Evolutionary conservation across 345 rosid species (phyloP).

Genomic region (Salix koriyanagi): DNA sequence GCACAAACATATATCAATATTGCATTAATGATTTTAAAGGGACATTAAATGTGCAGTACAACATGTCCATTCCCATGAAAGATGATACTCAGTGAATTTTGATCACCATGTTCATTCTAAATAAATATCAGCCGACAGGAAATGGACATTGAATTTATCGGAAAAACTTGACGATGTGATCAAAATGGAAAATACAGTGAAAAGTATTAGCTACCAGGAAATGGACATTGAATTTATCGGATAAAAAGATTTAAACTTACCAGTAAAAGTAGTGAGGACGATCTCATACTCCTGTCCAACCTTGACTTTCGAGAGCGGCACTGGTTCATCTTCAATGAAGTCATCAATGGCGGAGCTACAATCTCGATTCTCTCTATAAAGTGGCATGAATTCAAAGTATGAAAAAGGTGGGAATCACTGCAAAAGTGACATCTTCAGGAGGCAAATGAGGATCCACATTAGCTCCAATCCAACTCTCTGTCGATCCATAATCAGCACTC

Average conservation of each 20-base stretch:
- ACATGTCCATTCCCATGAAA: not conserved
- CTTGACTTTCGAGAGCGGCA: conserved; percentile 68
- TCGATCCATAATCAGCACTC: conserved; percentile 88
- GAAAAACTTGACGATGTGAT: too few species aligned
- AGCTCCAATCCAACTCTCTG: conserved; percentile 96
- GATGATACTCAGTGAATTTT: not conserved
- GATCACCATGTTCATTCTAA: not conserved
- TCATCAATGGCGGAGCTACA: conserved; percentile 30
- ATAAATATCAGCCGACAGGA: not conserved
- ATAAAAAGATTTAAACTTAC: conserved; percentile 24
- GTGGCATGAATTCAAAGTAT: conserved; percentile 90
- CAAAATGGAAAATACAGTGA: not conserved
- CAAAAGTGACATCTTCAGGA: conserved; percentile 72
- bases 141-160: not conserved
- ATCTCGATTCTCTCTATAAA: conserved; percentile 45
- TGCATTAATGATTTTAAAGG: not conserved
- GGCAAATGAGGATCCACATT: conserved; percentile 69
- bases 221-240: too few species aligned
- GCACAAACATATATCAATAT: not conserved
- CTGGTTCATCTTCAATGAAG: conserved; percentile 63
- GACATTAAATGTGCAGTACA: not conserved
- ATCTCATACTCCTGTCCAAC: conserved; percentile 79
- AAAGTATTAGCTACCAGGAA: not conserved
- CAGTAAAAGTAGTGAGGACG: conserved; percentile 91
- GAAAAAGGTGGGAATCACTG: conserved; percentile 83